Evolutionary conservation across 1,139 yeast species (phyloP).

Genomic region (Pichia sorboxylosa): DNA sequence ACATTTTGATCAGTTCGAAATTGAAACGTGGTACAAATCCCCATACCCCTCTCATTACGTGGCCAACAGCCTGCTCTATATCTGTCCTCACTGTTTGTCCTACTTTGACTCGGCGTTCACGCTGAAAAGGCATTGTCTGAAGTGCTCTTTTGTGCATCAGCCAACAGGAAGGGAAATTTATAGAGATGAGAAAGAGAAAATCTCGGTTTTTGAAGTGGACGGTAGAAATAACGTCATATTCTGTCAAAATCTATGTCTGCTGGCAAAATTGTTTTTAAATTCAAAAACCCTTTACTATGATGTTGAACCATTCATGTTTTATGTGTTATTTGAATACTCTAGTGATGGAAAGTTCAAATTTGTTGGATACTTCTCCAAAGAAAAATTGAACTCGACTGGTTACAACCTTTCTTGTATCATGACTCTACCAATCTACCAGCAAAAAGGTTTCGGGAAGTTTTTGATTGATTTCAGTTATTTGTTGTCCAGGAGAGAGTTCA

Average conservation of each 20-base stretch:
- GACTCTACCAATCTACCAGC: constrained; percentile 77
- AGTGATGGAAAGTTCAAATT: constrained; percentile 43
- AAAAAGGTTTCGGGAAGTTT: constrained; percentile 82
- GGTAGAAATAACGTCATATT: constrained; percentile 74
- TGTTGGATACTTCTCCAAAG: constrained; percentile 91
- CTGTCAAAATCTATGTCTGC: constrained; percentile 79
- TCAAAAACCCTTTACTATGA: constrained; percentile 89
- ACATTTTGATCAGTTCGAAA: constrained; percentile 59
- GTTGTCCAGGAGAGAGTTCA: constrained; percentile 60
- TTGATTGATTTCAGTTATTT: constrained; percentile 84
- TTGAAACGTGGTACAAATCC: constrained; percentile 85
- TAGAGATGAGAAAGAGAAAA: constrained; percentile 35
- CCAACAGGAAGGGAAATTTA: constrained; percentile 94
- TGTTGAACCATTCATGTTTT: constrained; percentile 89
- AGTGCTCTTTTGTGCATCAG: constrained; percentile 51
- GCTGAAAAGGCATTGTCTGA: constrained; percentile 56
- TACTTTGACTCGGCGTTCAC: constrained; percentile 66
- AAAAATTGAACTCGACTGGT: constrained; percentile 60
- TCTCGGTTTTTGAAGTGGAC: constrained; percentile 83
- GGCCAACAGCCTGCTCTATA: constrained; percentile 46
- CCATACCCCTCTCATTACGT: constrained; percentile 89
- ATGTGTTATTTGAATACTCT: constrained; percentile 45
- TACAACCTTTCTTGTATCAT: constrained; percentile 85
- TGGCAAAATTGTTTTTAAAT: constrained; percentile 81
- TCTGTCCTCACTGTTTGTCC: constrained; percentile 80